These are phyloP conservation scores for Gardenia jasminoides DNA, from an alignment of 257 asterid species.

Conservation along the genomic window DNA sequence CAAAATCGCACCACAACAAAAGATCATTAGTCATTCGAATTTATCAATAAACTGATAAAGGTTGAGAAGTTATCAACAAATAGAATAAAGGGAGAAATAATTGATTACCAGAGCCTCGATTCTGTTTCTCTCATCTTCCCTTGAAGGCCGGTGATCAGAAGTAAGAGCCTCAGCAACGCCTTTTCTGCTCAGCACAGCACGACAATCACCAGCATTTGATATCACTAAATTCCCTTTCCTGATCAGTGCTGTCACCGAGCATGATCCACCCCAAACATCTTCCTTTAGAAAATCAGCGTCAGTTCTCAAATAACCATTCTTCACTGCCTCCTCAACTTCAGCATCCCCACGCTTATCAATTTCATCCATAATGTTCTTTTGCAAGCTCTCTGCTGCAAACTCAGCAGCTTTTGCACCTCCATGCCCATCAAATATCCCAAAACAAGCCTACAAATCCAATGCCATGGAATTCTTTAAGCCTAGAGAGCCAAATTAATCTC, in stretches of 20 bases:
- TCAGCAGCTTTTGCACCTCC: slow-evolving; percentile 81
- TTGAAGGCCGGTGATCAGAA: slow-evolving; percentile 75
- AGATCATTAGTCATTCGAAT: slow-evolving; percentile 20
- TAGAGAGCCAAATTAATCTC: neutral
- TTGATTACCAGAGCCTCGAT: slow-evolving; percentile 63
- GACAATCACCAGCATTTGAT: slow-evolving; percentile 91
- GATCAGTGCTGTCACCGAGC: slow-evolving; percentile 78
- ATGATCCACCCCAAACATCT: slow-evolving; percentile 66
- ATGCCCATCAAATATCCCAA: slow-evolving; percentile 80
- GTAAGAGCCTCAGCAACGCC: slow-evolving; percentile 79
- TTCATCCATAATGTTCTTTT: slow-evolving; percentile 47
- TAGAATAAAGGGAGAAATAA: neutral
- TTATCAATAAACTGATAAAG: neutral
- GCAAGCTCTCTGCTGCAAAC: slow-evolving; percentile 55
- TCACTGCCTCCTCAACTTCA: slow-evolving; percentile 45
- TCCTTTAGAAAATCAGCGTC: slow-evolving; percentile 62
- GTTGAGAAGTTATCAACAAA: too few relatives aligned
- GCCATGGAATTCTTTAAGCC: neutral
- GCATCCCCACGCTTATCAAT: slow-evolving; percentile 30
- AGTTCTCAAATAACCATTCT: slow-evolving; percentile 62
- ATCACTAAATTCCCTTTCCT: slow-evolving; percentile 53
- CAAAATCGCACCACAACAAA: neutral
- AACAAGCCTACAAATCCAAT: slow-evolving; percentile 45
- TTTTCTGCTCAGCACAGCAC: slow-evolving; percentile 64
- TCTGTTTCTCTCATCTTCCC: slow-evolving; percentile 63